Evolutionary conservation across 805 yeast genomes (phyloP).

Genomic region (Wickerhamomyces queroliae): DNA sequence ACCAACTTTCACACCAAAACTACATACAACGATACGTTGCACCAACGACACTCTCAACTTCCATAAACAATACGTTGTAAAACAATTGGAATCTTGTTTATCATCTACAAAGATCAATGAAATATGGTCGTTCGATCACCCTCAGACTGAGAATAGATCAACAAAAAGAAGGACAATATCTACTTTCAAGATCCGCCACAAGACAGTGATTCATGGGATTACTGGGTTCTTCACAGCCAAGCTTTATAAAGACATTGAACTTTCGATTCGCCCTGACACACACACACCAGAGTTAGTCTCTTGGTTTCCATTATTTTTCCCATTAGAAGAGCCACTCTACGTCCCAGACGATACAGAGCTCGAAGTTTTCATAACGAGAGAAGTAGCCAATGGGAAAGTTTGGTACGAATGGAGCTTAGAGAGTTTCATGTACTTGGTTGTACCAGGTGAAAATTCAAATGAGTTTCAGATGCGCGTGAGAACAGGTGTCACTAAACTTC

Average conservation of each 20-base stretch:
- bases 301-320: conserved; percentile 69
- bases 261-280: conserved; percentile 44
- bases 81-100: conserved; percentile 33
- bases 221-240: conserved; percentile 70
- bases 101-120: conserved; percentile 42
- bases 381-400: conserved; percentile 31
- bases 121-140: conserved; percentile 62
- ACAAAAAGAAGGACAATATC: conserved; percentile 24
- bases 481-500: conserved; percentile 33
- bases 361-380: conserved; percentile 46
- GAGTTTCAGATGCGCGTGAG: conserved; percentile 29
- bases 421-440: conserved; percentile 38
- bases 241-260: conserved; percentile 50
- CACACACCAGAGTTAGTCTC: conserved; percentile 44
- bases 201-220: conserved; percentile 64
- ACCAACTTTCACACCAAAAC: conserved; percentile 59
- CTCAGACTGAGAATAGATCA: conserved; percentile 51
- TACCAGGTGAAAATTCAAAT: conserved; percentile 17
- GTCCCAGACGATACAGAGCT: conserved; percentile 50
- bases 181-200: conserved; percentile 38
- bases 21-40: conserved; percentile 38
- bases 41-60: conserved; percentile 14
- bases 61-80: conserved; percentile 42
- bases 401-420: conserved; percentile 71
- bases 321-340: conserved; percentile 47